Evolutionary conservation across 352 stramenopile genomes (phyloP).

Genomic region (Peronosclerospora sorghi): DNA sequence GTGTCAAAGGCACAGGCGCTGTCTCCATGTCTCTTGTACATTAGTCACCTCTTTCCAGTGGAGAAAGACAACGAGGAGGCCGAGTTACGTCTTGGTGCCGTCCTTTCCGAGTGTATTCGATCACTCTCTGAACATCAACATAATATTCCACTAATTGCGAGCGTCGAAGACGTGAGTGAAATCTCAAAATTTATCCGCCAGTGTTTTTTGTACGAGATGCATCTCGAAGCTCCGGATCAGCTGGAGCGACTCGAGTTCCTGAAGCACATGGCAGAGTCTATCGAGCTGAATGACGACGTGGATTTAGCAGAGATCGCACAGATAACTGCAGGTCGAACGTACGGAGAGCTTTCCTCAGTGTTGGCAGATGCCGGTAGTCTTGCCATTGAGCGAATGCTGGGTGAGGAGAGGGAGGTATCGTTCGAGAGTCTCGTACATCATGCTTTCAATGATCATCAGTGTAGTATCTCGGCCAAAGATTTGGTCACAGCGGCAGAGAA

Average conservation of each 20-base stretch:
- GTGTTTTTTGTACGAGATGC: conserved; percentile 71
- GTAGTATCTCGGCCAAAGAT: conserved; percentile 29
- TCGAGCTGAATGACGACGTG: conserved; percentile 33
- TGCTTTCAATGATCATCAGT: conserved; percentile 10
- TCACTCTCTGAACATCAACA: conserved; percentile 34
- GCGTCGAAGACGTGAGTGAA: conserved; percentile 64
- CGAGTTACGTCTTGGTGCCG: conserved; percentile 45
- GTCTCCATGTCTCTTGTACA: conserved; percentile 67
- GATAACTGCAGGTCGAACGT: conserved; percentile 58
- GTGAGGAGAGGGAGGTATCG: conserved; percentile 14
- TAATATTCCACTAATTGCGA: conserved; percentile 64
- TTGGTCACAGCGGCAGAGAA: conserved; percentile 47
- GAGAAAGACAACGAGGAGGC: conserved; percentile 74
- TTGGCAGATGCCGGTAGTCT: conserved; percentile 45
- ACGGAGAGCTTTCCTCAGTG: conserved; percentile 58
- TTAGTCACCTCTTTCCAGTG: conserved; percentile 64
- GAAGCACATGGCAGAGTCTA: conserved; percentile 26
- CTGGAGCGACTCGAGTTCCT: conserved; percentile 43
- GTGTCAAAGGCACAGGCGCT: conserved; percentile 55
- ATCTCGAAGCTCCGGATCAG: conserved; percentile 51
- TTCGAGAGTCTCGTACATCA: conserved; percentile 18
- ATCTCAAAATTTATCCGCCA: conserved; percentile 74
- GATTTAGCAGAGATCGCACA: conserved; percentile 51
- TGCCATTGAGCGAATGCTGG: conserved; percentile 37
- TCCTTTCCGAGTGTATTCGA: conserved; percentile 55